phyloP scores from a whole-genome alignment of 2,329 filamentous ascomycete species.

The Fusarium compactum region DNA sequence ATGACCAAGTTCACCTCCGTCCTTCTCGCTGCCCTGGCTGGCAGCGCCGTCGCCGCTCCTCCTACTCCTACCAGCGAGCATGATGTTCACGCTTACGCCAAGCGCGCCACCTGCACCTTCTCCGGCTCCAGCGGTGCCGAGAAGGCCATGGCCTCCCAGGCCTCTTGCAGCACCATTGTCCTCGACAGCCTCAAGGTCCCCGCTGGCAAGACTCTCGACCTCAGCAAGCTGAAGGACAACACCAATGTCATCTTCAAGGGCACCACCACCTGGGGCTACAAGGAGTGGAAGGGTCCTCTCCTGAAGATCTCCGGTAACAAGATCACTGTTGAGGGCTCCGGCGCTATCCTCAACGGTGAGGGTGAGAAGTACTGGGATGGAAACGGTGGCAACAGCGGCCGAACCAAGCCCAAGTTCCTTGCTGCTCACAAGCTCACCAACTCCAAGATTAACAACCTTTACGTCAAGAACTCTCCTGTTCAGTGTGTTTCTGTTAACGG shows the following conservation, averaged over 20 bases:
- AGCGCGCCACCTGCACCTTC: conserved; percentile 40
- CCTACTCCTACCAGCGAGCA: conserved; percentile 17
- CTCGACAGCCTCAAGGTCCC: conserved; percentile 36
- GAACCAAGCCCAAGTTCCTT: conserved; percentile 44
- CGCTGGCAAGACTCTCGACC: conserved; percentile 37
- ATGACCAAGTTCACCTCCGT: conserved; percentile 32
- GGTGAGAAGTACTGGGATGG: conserved; percentile 44
- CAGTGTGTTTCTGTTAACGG: conserved; percentile 57
- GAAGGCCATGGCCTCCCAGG: conserved; percentile 29
- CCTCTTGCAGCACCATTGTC: conserved; percentile 35
- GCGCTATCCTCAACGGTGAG: conserved; percentile 36
- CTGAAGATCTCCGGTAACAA: conserved; percentile 37
- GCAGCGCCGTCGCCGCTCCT: conserved; percentile 32
- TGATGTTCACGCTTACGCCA: conserved; percentile 22
- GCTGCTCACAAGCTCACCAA: conserved; percentile 39
- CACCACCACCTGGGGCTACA: conserved; percentile 42
- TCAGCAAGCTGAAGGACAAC: conserved; percentile 37
- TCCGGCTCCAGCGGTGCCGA: conserved; percentile 36
- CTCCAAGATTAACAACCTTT: conserved; percentile 53
- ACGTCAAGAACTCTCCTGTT: conserved; percentile 58
- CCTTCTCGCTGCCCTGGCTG: conserved; percentile 37
- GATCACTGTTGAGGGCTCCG: conserved; percentile 42
- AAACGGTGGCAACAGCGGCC: conserved; percentile 35
- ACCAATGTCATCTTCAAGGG: conserved; percentile 44
- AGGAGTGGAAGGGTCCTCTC: conserved; percentile 43